Evolutionary conservation across 1,139 yeast species (phyloP), one percentile per base, ranked within the genome.

Genomic region (Spencermartinsiella ligniputridi): DNA sequence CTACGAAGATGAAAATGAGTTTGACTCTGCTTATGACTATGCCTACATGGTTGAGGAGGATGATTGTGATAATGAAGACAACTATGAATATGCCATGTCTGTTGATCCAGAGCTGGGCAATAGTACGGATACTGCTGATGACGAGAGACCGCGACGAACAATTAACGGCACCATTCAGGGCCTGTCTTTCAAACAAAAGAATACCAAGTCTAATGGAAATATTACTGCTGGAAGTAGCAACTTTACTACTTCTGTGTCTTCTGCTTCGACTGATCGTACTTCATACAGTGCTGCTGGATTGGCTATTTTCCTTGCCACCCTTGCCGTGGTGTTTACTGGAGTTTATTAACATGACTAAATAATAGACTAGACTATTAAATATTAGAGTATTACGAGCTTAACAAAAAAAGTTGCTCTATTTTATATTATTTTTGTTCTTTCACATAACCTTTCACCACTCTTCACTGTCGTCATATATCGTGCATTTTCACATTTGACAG

Each of bases 11-110:
- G n/a, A n/a, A n/a, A n/a, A n/a, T n/a, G n/a, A n/a, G n/a, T n/a
- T n/a, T n/a, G 33, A 37, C 19, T 33, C 40, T n/a, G 17, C 17
- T 13, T 30, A 19, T 18, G 39, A 35, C 15, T 24, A 24, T 15
- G 16, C 9, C 6, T 8, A 11, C 6, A 21, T 15, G 6, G 17
- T 39, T 21, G 36, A 36, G 5, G 24, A 37, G 18, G 18, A 22
- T 17, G 41, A 25, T 35, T 24, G 35, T 17, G 39, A 42, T 15
- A 25, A 34, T 20, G 42, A 29, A 6, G 18, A 35, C 13, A 32
- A 37, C 22, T 13, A 32, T 9, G 30, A 20, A 12, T 19, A 27
- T 20, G 9, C 20, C 18, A 9, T 17, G 15, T 15, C 19, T 17
- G 12, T 18, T 9, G 25, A 35, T 6, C 11, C 32, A n/a, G n/a